Evolutionary conservation across 306 rosid species (phyloP), one percentile per base, ranked within the genome.

Genomic region (Cicer arietinum): DNA sequence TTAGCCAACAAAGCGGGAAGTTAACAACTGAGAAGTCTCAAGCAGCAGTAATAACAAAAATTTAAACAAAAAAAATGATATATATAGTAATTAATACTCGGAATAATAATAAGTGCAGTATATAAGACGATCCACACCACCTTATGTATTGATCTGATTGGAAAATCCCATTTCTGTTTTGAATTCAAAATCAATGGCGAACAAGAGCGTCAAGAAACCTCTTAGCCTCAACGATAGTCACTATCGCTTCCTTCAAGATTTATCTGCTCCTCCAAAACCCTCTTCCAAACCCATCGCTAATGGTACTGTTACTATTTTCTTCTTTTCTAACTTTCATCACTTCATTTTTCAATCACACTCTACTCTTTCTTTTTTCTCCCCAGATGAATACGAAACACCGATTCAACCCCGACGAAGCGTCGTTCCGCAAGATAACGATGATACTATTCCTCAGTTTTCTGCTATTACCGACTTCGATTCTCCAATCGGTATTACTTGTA

Each of bases 221-320:
- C 63, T 82, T 53, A 91, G 96, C 56, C 89, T 94, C 56, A 94
- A 94, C 87, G 98, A 91, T 11, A 83, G 89, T 63, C 96, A 94
- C 75, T 85, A 90, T 74, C 93, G 96, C 22, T 74, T 91, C 79
- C 98, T 94, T 42, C 96, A 88, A 85, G 89, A 87, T 39, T 84
- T 90, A 16, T 87, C 98, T 0, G 93, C 93, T 76, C 88, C 92
- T 60, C 91, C 91, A 30, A 87, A 86, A 52, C 78, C 88, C 73
- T 81, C 81, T 1, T 64, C 67, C 18, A 47, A 61, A 25, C 69
- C 80, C 58, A 7, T 53, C 11, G 6, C 8, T 17, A 14, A 51
- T 7, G 57, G 57, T 51, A 14, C 7, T n/a, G 2, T 51, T 7
- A 14, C 57, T 51, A 51, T 7, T 51, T 2, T 51, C 17, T 2